phyloP scores from a whole-genome alignment of 192 early-diverging fungal species.

The Coemansia sp. region DNA sequence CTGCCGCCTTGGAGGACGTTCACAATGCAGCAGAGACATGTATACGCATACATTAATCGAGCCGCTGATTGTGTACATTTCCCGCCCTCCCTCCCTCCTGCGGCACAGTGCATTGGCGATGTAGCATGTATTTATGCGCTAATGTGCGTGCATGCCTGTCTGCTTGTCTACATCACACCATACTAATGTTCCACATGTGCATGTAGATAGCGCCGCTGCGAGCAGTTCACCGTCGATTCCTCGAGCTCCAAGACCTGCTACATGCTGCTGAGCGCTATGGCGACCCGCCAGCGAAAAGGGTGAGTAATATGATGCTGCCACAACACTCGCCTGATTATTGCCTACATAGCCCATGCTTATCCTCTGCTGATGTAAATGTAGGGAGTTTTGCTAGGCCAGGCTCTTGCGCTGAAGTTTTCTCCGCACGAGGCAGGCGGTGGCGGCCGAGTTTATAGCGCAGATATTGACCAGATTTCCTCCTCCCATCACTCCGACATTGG shows the following conservation, averaged over 20 bases:
- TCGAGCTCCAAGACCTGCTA: constrained; percentile 45
- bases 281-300: not conserved
- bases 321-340: not conserved
- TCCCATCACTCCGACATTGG: not conserved
- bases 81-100: constrained; percentile 5
- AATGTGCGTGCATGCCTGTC: constrained; percentile 11
- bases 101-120: constrained; percentile 12
- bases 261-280: constrained; percentile 23
- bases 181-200: not conserved
- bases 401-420: constrained; percentile 15
- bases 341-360: no score
- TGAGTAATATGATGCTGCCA: not conserved
- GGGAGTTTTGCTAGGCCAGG: constrained; percentile 30
- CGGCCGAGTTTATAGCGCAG: not conserved
- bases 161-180: not conserved
- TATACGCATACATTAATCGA: constrained; percentile 39
- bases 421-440: not conserved
- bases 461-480: not conserved
- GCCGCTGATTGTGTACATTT: constrained; percentile 1
- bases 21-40: constrained; percentile 10
- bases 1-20: constrained; percentile 5
- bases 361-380: constrained; percentile 9
- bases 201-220: constrained; percentile 40
- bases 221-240: constrained; percentile 37
- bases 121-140: not conserved